A percentile compares a stretch with the other conserved stretches of the same genome.
phyloP scores from a whole-genome alignment of 2,329 filamentous ascomycete species.

The Laburnicola sp. region DNA sequence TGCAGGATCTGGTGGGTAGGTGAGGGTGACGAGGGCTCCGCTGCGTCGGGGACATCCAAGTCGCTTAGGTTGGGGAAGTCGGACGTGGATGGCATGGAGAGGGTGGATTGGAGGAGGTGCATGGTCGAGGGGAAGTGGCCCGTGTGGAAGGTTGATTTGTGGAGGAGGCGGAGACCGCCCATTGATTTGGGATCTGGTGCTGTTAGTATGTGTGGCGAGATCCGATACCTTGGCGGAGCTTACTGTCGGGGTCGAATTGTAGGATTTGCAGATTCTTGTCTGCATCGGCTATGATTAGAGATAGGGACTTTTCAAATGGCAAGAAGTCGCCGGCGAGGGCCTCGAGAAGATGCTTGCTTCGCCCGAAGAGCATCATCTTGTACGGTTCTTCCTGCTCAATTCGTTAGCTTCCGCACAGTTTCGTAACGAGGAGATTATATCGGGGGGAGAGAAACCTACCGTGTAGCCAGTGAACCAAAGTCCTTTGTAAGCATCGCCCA shows the following conservation, averaged over 20 bases:
- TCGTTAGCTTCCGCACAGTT: constrained; percentile 16
- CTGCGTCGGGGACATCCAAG: constrained; percentile 21
- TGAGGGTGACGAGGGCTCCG: background rate
- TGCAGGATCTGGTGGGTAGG: constrained; percentile 38
- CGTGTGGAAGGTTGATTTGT: constrained; percentile 84
- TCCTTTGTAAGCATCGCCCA: constrained; percentile 90
- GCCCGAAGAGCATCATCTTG: constrained; percentile 89
- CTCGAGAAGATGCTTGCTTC: constrained; percentile 76
- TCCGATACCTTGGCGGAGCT: constrained; percentile 41
- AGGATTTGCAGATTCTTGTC: constrained; percentile 86
- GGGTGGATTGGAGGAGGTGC: constrained; percentile 72
- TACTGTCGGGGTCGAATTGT: constrained; percentile 93
- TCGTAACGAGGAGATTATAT: too few species aligned
- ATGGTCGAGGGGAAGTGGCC: constrained; percentile 77
- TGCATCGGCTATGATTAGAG: constrained; percentile 79
- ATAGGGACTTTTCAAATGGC: constrained; percentile 79
- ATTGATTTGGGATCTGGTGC: constrained; percentile 85
- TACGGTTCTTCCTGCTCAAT: constrained; percentile 78
- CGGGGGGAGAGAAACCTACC: constrained; percentile 43
- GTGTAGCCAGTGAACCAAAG: constrained; percentile 96
- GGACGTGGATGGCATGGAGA: constrained; percentile 49
- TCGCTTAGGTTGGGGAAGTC: constrained; percentile 31
- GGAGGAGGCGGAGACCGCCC: constrained; percentile 82
- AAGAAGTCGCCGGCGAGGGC: constrained; percentile 84
- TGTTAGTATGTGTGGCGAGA: constrained; percentile 7